Conservation (phyloP, 257 asterid species). For the Mentha longifolia region DNA sequence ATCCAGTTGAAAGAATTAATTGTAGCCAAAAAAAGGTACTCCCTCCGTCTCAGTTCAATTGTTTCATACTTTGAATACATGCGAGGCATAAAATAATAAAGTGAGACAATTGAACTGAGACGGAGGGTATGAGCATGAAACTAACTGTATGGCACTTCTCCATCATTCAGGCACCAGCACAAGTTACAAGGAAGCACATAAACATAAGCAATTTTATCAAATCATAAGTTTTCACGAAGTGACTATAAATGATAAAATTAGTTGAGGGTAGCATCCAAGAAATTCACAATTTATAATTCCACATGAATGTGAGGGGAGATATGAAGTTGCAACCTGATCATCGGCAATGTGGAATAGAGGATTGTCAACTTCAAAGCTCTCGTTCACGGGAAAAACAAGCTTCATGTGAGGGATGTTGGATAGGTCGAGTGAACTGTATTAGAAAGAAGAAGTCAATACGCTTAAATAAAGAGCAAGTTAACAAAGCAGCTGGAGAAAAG, state of each 20-base stretch:
- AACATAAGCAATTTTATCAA: neutral
- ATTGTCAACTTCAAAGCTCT: conserved; percentile 65
- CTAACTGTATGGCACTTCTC: neutral
- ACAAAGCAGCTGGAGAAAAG: neutral
- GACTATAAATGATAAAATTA: neutral
- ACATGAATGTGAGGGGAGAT: conserved; percentile 20
- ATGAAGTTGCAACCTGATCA: conserved; percentile 51
- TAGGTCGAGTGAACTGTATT: conserved; percentile 56
- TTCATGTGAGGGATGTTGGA: conserved; percentile 56
- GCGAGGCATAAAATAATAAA: too few relatives aligned
- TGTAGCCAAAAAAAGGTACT: neutral
- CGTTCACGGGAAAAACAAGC: conserved; percentile 61
- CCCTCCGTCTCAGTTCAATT: too few relatives aligned
- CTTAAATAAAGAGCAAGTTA: conserved; percentile 13
- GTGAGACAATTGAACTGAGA: too few relatives aligned
- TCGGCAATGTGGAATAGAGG: conserved; percentile 53
- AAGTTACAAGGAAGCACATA: neutral
- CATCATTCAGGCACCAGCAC: neutral
- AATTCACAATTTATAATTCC: conserved; percentile 12
- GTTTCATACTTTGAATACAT: too few relatives aligned
- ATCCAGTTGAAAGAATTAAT: neutral
- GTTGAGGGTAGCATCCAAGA: neutral
- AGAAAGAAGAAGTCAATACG: conserved; percentile 34
- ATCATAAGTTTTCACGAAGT: neutral
- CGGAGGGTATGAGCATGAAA: neutral